Evolutionary conservation across 805 yeast species (phyloP).

Genomic region (Wickerhamiella alocasiicola): DNA sequence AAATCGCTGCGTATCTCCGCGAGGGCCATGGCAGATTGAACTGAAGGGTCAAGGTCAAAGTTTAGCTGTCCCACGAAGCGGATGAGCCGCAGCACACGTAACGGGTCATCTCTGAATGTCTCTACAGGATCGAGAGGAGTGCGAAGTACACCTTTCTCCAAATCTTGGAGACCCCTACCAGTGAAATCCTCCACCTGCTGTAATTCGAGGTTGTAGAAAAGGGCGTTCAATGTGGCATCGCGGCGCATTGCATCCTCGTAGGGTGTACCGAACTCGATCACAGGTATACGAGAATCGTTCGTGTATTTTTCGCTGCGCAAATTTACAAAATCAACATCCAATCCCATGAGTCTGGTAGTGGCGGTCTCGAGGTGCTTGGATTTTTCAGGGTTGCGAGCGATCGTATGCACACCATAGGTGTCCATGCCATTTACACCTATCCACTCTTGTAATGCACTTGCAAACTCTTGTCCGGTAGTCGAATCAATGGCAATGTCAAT

Average conservation of each 20-base stretch:
- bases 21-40: conserved; percentile 50
- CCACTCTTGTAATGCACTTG: conserved; percentile 46
- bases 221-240: conserved; percentile 90
- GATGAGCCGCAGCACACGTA: conserved; percentile 72
- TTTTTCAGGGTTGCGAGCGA: conserved; percentile 87
- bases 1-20: conserved; percentile 46
- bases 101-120: conserved; percentile 89
- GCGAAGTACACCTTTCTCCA: conserved; percentile 54
- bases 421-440: conserved; percentile 25
- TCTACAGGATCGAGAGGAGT: conserved; percentile 79
- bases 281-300: conserved; percentile 74
- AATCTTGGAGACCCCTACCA: conserved; percentile 57
- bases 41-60: conserved; percentile 48
- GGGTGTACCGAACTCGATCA: conserved; percentile 75
- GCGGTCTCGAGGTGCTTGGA: conserved; percentile 96
- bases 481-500: conserved; percentile 82
- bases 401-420: conserved; percentile 49
- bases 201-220: conserved; percentile 70
- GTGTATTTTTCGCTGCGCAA: conserved; percentile 79
- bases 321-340: conserved; percentile 91
- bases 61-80: conserved; percentile 74
- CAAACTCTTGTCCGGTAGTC: conserved; percentile 79
- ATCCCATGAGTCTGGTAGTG: conserved; percentile 69
- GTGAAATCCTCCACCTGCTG: conserved; percentile 76
- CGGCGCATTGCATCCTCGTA: conserved; percentile 82